Percentiles rank a stretch among this genome's conserved stretches.
phyloP scores from a whole-genome alignment of 2,329 filamentous ascomycete species.

The Xylariales sp. region DNA sequence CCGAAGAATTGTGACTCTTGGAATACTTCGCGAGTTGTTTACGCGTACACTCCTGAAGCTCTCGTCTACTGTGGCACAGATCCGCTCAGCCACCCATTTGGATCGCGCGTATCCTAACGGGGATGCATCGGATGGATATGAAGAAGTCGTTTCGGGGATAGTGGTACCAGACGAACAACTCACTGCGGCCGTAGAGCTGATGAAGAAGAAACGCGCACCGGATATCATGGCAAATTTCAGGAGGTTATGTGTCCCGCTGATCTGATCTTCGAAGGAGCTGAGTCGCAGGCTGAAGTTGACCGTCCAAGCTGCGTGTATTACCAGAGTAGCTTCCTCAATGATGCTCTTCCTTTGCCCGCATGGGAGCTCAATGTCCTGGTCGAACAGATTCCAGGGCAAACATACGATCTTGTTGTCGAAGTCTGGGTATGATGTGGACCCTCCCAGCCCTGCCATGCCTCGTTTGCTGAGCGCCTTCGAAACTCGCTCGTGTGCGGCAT shows the following conservation, averaged over 20 bases:
- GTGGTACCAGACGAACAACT: slow-evolving; percentile 5
- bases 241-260: slow-evolving; percentile 44
- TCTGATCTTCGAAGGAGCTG: slow-evolving; percentile 48
- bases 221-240: slow-evolving; percentile 34
- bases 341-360: slow-evolving; percentile 35
- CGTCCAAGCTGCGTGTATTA: slow-evolving; percentile 62
- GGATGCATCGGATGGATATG: slow-evolving; percentile 37
- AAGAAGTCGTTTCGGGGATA: slow-evolving; percentile 37
- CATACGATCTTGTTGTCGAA: slow-evolving; percentile 37
- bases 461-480: slow-evolving; percentile 35
- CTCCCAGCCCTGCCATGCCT: slow-evolving; percentile 1
- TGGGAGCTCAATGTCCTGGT: slow-evolving; percentile 43
- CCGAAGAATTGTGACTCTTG: slow-evolving; percentile 34
- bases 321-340: slow-evolving; percentile 36
- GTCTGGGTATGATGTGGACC: neutral
- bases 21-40: slow-evolving; percentile 13
- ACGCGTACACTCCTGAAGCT: slow-evolving; percentile 1
- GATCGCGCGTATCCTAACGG: slow-evolving; percentile 51
- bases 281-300: slow-evolving; percentile 60
- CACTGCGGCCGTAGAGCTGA: slow-evolving; percentile 21
- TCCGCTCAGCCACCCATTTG: slow-evolving; percentile 54
- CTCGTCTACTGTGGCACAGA: slow-evolving; percentile 38
- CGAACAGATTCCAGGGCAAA: slow-evolving; percentile 41
- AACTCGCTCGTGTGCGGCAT: slow-evolving; percentile 40
- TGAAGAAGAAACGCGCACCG: slow-evolving; percentile 18